Percentiles rank a stretch among this genome's conserved stretches.
phyloP scores from a whole-genome alignment of 768 basidiomycete species.

The Xerocomus potaroensis region DNA sequence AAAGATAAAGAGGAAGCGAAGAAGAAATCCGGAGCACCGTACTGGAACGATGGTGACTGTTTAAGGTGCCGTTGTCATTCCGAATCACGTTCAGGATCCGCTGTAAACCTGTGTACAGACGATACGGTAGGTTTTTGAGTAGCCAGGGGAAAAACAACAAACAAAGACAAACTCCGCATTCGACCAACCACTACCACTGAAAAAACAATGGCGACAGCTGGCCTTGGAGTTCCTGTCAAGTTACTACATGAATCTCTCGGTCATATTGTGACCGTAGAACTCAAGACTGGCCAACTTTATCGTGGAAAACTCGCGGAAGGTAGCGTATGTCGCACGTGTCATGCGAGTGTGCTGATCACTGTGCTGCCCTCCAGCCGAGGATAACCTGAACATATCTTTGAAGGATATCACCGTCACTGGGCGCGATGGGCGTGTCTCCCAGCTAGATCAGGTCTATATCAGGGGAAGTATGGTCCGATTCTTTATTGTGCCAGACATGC shows the following conservation, averaged over 20 bases:
- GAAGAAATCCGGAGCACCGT: background rate
- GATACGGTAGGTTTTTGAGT: too few relatives aligned
- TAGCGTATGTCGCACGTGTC: constrained; percentile 16
- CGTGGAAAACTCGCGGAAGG: constrained; percentile 97
- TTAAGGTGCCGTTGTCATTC: background rate
- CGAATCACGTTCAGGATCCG: too few relatives aligned
- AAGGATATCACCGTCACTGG: constrained; percentile 97
- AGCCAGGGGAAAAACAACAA: too few relatives aligned
- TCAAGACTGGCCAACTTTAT: constrained; percentile 97
- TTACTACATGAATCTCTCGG: constrained; percentile 95
- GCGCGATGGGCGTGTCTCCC: constrained; percentile 96
- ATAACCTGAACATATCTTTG: constrained; percentile 94
- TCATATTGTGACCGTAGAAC: constrained; percentile 95
- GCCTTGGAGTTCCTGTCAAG: constrained; percentile 94
- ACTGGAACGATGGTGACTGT: background rate
- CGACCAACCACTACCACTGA: constrained; percentile 8
- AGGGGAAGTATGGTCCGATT: constrained; percentile 97
- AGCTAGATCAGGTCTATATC: constrained; percentile 98
- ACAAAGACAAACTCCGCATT: constrained; percentile 17
- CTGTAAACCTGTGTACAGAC: too few relatives aligned
- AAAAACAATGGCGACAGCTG: constrained; percentile 40
- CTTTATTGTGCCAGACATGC: constrained; percentile 99
- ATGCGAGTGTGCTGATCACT: constrained; percentile 17
- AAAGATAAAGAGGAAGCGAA: background rate
- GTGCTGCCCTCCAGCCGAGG: constrained; percentile 69